A percentile compares a stretch with the other conserved stretches of the same genome.
Evolutionary conservation across 2,329 filamentous ascomycete species (phyloP).

Genomic region (Fusarium aywerte): DNA sequence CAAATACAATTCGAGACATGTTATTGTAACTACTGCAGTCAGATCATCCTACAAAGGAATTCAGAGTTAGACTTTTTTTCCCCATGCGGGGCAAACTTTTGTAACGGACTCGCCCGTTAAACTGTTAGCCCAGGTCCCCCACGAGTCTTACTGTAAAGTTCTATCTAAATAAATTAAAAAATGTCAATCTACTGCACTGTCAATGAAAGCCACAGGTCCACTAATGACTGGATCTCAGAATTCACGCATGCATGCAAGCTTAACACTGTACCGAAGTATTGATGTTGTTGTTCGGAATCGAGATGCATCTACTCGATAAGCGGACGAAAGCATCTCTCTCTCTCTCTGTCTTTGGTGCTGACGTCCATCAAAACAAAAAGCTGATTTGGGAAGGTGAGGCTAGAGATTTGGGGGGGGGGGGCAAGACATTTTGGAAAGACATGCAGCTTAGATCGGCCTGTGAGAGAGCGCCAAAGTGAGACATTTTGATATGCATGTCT

Average conservation of each 20-base stretch:
- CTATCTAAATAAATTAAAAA: background rate
- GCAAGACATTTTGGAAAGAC: slow-evolving; percentile 45
- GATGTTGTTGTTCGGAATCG: background rate
- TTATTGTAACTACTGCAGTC: slow-evolving; percentile 3
- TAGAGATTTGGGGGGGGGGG: slow-evolving; percentile 24
- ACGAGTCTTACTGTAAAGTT: background rate
- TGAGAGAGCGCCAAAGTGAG: slow-evolving; percentile 51
- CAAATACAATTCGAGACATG: slow-evolving; percentile 10
- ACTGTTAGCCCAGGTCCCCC: slow-evolving; percentile 5
- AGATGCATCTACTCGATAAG: background rate
- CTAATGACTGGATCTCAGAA: slow-evolving; percentile 8
- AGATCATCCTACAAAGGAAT: slow-evolving; percentile 31
- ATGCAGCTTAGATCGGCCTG: slow-evolving; percentile 48
- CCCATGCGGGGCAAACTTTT: slow-evolving; percentile 14
- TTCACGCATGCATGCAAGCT: slow-evolving; percentile 6
- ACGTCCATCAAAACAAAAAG: slow-evolving; percentile 15
- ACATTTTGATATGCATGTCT: slow-evolving; percentile 52
- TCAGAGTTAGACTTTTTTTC: slow-evolving; percentile 8
- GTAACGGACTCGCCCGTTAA: slow-evolving; percentile 16
- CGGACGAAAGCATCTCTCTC: background rate
- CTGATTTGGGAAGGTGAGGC: slow-evolving; percentile 20
- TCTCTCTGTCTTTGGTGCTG: slow-evolving; percentile 11
- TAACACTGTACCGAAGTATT: background rate
- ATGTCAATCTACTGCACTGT: background rate
- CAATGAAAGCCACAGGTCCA: slow-evolving; percentile 10